Evolutionary conservation across 768 basidiomycete species (phyloP), one percentile per base, ranked within the genome.

Genomic region (Termitomyces sp.): DNA sequence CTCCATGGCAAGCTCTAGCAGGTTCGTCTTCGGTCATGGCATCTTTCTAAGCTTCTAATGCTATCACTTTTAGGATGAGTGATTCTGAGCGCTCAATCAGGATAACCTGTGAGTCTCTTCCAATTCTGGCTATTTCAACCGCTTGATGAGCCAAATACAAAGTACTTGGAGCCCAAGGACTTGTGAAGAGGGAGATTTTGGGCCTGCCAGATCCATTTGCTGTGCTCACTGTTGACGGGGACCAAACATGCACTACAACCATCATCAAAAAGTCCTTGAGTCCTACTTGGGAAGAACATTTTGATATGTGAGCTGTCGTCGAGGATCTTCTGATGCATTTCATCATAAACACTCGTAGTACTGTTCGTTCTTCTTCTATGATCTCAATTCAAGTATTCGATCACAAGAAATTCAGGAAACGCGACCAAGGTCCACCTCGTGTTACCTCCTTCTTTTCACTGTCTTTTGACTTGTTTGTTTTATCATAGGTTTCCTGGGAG

Each of bases 321-420:
- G 42, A 64, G 60, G 54, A 47, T 57, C 31, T 61, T 27, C 58
- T 20, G 56, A 58, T 63, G 39, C n/a, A n/a, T n/a, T 58, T 52
- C 37, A 55, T 37, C 54, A 49, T 44, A 33, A 8, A 44, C 59
- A 41, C 54, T 59, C 63, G 24, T 63, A 91, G 91, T 63, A 80
- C 78, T 61, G 83, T 94, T 63, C 87, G 83, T 47, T 86, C 83
- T 61, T 85, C 85, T 31, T 93, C 92, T 37, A 79, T 84, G 65
- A 81, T 95, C 67, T 80, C 82, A 27, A 89, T 95, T 48, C 92
- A 95, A 75, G 84, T 96, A 59, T 94, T 95, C 68, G 94, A 96
- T 78, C 87, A 93, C 72, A 82, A 85, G 68, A 93, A 91, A 72
- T 94, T 91, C 75, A 93, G 82, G 75, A 86, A 86, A 71, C 84